Conservation (phyloP, 140 eudicot genomes). For the Stevia rebaudiana region DNA sequence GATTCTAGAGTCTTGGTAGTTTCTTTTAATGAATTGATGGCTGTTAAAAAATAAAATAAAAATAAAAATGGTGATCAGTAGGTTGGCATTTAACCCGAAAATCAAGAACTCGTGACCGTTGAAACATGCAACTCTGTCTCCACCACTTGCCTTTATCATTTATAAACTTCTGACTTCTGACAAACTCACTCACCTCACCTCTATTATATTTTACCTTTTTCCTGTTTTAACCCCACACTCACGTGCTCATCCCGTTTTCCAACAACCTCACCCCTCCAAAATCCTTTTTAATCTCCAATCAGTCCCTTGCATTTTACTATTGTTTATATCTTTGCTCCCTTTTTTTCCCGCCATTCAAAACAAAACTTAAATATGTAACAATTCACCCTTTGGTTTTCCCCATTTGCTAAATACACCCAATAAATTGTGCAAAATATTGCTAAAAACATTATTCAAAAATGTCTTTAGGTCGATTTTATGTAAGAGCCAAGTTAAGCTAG, state of each 20-base stretch:
- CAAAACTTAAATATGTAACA: background rate
- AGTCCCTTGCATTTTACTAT: background rate
- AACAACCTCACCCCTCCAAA: background rate
- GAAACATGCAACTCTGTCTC: slow-evolving; percentile 28
- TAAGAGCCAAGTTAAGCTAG: too few relatives aligned
- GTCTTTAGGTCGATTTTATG: too few relatives aligned
- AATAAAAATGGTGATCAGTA: background rate
- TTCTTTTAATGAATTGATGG: too few relatives aligned
- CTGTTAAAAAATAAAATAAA: background rate
- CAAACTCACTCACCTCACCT: slow-evolving; percentile 11
- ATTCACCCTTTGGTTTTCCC: background rate
- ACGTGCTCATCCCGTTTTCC: slow-evolving; percentile 30
- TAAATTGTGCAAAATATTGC: background rate
- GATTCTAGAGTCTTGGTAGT: too few relatives aligned
- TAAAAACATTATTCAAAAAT: too few relatives aligned
- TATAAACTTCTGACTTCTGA: slow-evolving; percentile 33
- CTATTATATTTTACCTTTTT: slow-evolving; percentile 12
- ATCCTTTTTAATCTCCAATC: background rate
- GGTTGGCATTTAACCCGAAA: slow-evolving; percentile 29
- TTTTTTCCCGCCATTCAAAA: slow-evolving; percentile 26
- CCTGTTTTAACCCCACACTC: slow-evolving; percentile 29
- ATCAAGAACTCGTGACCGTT: slow-evolving; percentile 41
- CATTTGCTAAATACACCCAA: background rate
- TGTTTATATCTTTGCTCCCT: slow-evolving; percentile 10
- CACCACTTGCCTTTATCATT: slow-evolving; percentile 20